Evolutionary conservation across 2,329 filamentous ascomycete genomes (phyloP).

Genomic region (Xylaria sp.): DNA sequence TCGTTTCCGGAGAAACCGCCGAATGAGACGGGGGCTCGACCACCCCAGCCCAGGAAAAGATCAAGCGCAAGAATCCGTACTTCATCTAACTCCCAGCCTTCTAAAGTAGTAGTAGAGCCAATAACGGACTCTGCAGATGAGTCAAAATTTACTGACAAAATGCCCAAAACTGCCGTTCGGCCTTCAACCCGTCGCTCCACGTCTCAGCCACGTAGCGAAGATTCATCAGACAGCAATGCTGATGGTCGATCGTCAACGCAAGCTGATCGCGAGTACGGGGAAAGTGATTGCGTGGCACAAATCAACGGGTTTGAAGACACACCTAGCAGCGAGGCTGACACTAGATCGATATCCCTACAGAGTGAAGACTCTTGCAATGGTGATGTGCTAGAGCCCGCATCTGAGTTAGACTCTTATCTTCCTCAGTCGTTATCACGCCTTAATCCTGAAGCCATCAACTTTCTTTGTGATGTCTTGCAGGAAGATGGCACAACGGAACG

Average conservation of each 20-base stretch:
- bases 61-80: slow-evolving; percentile 41
- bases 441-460: slow-evolving; percentile 61
- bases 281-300: slow-evolving; percentile 28
- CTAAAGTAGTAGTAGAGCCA: slow-evolving; percentile 34
- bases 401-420: slow-evolving; percentile 46
- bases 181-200: slow-evolving; percentile 32
- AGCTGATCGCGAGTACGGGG: slow-evolving; percentile 13
- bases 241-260: slow-evolving; percentile 26
- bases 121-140: slow-evolving; percentile 33
- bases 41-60: slow-evolving; percentile 36
- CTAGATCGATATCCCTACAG: slow-evolving; percentile 29
- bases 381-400: slow-evolving; percentile 23
- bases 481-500: slow-evolving; percentile 60
- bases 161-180: slow-evolving; percentile 33
- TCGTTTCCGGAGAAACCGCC: slow-evolving; percentile 11
- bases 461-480: slow-evolving; percentile 65
- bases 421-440: slow-evolving; percentile 64
- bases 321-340: slow-evolving; percentile 31
- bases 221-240: slow-evolving; percentile 25
- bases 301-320: slow-evolving; percentile 35
- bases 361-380: slow-evolving; percentile 32
- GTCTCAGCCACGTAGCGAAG: slow-evolving; percentile 31
- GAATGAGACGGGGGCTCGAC: slow-evolving; percentile 21
- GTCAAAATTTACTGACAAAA: slow-evolving; percentile 32
- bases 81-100: slow-evolving; percentile 35